phyloP scores from a whole-genome alignment of 2,329 filamentous ascomycete genomes.

The Aspergillus sp. region DNA sequence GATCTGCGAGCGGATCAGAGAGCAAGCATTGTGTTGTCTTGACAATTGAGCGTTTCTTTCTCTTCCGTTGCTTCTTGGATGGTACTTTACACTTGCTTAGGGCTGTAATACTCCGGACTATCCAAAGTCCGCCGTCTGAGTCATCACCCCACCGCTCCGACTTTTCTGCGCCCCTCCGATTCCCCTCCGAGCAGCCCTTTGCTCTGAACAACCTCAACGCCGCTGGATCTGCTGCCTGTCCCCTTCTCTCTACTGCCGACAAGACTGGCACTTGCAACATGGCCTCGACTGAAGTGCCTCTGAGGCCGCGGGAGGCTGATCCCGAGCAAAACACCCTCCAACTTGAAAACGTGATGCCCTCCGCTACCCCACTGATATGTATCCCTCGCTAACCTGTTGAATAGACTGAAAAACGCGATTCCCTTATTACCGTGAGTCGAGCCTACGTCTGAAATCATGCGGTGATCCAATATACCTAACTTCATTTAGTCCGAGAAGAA shows the following conservation, averaged over 20 bases:
- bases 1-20: no score
- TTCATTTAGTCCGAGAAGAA: conserved; percentile 58
- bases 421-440: conserved; percentile 14
- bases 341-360: conserved; percentile 46
- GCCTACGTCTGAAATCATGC: no score
- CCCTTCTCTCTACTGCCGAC: not conserved
- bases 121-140: not conserved
- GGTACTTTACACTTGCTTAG: no score
- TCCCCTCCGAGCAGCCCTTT: no score
- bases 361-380: conserved; percentile 15
- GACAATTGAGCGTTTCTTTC: no score
- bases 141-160: not conserved
- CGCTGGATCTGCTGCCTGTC: no score
- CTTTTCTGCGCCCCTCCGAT: not conserved
- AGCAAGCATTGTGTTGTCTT: no score
- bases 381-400: conserved; percentile 4
- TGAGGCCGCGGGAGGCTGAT: not conserved
- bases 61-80: no score
- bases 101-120: no score
- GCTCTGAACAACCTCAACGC: no score
- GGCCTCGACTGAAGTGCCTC: not conserved
- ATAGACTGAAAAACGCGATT: conserved; percentile 23
- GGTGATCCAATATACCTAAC: no score
- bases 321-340: conserved; percentile 49
- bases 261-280: not conserved